A percentile compares a stretch with the other conserved stretches of the same genome.
These are phyloP conservation scores for Acanthamoeba lenticulata DNA, from an alignment of 208 protist species.

Conservation along the genomic window DNA sequence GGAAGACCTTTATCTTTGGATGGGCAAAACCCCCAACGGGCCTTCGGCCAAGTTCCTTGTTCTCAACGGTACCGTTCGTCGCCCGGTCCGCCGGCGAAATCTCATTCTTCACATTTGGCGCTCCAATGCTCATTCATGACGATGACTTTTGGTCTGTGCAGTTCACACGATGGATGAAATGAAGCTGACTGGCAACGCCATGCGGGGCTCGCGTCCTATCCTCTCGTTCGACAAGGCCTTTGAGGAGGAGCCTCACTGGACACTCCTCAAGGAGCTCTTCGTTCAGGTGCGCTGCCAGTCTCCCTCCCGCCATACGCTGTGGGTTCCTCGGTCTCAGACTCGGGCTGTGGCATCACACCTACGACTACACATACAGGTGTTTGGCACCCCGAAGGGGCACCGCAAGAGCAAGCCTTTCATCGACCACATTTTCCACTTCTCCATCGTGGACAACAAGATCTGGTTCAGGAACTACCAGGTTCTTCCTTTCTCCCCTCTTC, in stretches of 20 bases:
- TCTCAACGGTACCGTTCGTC: slow-evolving; percentile 85
- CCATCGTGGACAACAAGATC: slow-evolving; percentile 95
- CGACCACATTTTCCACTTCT: slow-evolving; percentile 98
- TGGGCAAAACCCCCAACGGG: slow-evolving; percentile 92
- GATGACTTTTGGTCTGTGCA: neutral
- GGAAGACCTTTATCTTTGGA: slow-evolving; percentile 94
- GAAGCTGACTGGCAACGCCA: slow-evolving; percentile 98
- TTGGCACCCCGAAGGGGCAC: slow-evolving; percentile 96
- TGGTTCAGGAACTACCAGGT: slow-evolving; percentile 99
- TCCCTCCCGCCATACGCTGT: neutral
- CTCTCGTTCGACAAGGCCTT: slow-evolving; percentile 98
- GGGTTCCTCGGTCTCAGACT: too few species aligned
- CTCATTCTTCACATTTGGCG: slow-evolving; percentile 66
- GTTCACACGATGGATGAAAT: slow-evolving; percentile 98
- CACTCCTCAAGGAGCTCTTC: slow-evolving; percentile 96
- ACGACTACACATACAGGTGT: too few species aligned
- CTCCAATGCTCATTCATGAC: neutral
- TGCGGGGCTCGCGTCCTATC: slow-evolving; percentile 97
- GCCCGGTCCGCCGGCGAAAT: neutral
- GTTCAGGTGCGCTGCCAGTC: slow-evolving; percentile 79
- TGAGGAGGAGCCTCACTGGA: slow-evolving; percentile 91
- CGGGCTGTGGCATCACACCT: too few species aligned
- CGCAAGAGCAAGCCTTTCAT: slow-evolving; percentile 98
- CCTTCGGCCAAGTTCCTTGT: slow-evolving; percentile 96
- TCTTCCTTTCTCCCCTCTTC: slow-evolving; percentile 56